Evolutionary conservation across 169 alveolate species (phyloP).

Genomic region (Eimeria necatrix): DNA sequence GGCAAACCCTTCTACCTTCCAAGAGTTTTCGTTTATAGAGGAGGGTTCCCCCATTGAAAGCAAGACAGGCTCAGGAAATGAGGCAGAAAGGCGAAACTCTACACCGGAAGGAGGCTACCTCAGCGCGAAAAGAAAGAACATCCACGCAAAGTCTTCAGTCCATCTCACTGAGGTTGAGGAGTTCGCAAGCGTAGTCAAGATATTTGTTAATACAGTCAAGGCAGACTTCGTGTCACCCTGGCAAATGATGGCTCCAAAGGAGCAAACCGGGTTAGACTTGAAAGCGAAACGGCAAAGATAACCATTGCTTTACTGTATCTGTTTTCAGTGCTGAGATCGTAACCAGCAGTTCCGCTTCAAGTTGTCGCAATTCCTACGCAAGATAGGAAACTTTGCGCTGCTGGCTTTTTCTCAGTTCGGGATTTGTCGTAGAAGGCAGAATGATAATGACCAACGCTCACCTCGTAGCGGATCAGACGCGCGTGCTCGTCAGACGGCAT

Average conservation of each 20-base stretch:
- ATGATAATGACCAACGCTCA: conserved; percentile 92
- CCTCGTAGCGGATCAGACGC: conserved; percentile 88
- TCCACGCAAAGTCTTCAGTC: background rate
- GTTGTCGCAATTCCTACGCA: too few species aligned
- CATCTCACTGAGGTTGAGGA: conserved; percentile 39
- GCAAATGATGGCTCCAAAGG: conserved; percentile 89
- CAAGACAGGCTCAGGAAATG: too few species aligned
- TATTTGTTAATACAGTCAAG: conserved; percentile 87
- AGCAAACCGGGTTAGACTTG: conserved; percentile 86
- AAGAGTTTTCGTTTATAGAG: too few species aligned
- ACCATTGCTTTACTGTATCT: too few species aligned
- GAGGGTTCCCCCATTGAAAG: too few species aligned
- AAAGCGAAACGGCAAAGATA: background rate
- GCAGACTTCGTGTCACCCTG: conserved; percentile 91
- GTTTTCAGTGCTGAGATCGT: too few species aligned
- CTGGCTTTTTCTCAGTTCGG: conserved; percentile 85
- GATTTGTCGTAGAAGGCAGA: conserved; percentile 87
- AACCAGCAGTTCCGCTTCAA: too few species aligned
- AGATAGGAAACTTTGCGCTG: too few species aligned
- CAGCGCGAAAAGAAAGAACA: background rate
- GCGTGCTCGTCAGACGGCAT: conserved; percentile 90
- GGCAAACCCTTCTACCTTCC: too few species aligned
- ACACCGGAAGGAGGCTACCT: too few species aligned
- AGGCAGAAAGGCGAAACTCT: too few species aligned
- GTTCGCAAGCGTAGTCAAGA: conserved; percentile 85